These are phyloP conservation scores for Rhizodiscina lignyota DNA, from an alignment of 495 filamentous ascomycete genomes.

Conservation along the genomic window DNA sequence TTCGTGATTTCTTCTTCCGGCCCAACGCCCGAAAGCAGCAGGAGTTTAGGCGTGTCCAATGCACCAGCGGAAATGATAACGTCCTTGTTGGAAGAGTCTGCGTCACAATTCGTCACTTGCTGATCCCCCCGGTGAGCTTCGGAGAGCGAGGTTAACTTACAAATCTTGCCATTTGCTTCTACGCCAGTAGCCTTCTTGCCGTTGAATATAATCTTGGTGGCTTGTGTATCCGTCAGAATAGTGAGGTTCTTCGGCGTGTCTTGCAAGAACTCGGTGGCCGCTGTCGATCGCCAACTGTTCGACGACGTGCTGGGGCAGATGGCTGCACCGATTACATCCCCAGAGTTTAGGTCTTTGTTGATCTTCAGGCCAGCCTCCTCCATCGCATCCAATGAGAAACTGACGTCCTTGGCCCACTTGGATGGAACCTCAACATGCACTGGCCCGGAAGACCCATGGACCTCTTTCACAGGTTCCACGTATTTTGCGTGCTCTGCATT, in stretches of 20 bases:
- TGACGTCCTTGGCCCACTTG: slow-evolving; percentile 33
- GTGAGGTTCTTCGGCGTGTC: slow-evolving; percentile 31
- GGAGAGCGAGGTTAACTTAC: slow-evolving; percentile 9
- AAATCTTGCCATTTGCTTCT: slow-evolving; percentile 19
- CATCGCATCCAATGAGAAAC: slow-evolving; percentile 26
- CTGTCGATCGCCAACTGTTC: slow-evolving; percentile 33
- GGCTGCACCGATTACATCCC: slow-evolving; percentile 41
- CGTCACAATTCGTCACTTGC: not conserved
- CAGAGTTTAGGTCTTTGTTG: slow-evolving; percentile 42
- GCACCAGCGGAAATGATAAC: slow-evolving; percentile 2
- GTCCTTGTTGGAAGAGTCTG: slow-evolving; percentile 1
- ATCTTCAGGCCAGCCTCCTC: slow-evolving; percentile 28
- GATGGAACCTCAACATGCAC: slow-evolving; percentile 30
- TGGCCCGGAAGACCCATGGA: slow-evolving; percentile 34
- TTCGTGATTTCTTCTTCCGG: slow-evolving; percentile 7
- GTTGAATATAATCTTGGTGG: slow-evolving; percentile 33
- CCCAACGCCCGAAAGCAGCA: slow-evolving; percentile 13
- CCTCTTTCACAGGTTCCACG: slow-evolving; percentile 11
- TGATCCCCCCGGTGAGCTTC: not conserved
- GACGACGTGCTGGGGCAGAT: slow-evolving; percentile 29
- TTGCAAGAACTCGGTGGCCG: slow-evolving; percentile 28
- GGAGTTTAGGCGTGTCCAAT: slow-evolving; percentile 9
- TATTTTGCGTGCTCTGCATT: slow-evolving; percentile 23
- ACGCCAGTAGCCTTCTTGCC: slow-evolving; percentile 36
- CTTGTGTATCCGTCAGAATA: slow-evolving; percentile 29